Conservation (phyloP, 169 alveolate genomes). For the Plasmodium falciparum region DNA sequence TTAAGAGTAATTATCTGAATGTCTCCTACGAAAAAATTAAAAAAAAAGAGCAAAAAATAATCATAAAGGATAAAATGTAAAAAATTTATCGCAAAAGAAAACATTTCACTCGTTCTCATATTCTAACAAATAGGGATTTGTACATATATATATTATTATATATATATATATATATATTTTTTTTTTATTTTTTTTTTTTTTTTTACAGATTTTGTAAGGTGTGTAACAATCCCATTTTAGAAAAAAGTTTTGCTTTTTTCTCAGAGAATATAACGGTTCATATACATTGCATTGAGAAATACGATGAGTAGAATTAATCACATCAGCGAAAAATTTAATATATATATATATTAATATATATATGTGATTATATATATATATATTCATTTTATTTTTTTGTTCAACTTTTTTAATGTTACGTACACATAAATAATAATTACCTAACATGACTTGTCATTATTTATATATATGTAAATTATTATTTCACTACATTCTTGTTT, state of each 20-base stretch:
- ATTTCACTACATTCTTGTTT: too few relatives aligned
- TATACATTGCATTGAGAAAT: slow-evolving; percentile 32
- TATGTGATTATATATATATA: too few relatives aligned
- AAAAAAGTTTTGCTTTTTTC: slow-evolving; percentile 42
- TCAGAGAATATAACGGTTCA: slow-evolving; percentile 25
- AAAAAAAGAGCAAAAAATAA: slow-evolving; percentile 24
- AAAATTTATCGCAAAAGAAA: background rate
- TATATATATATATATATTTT: background rate
- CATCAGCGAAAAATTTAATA: too few relatives aligned
- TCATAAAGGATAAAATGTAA: slow-evolving; percentile 45
- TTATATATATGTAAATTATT: too few relatives aligned
- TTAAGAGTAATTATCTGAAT: slow-evolving; percentile 33
- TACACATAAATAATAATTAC: too few relatives aligned
- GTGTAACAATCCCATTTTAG: slow-evolving; percentile 17
- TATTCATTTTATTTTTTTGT: too few relatives aligned
- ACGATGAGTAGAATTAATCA: slow-evolving; percentile 16
- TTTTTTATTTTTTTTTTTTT: background rate
- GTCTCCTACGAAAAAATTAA: slow-evolving; percentile 21
- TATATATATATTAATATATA: too few relatives aligned
- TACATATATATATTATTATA: background rate
- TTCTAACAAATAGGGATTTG: too few relatives aligned
- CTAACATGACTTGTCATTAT: too few relatives aligned
- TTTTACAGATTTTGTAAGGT: slow-evolving; percentile 35
- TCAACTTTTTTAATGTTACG: too few relatives aligned
- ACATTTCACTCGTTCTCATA: too few relatives aligned